A percentile compares a stretch with the other conserved stretches of the same genome.
Conservation (phyloP, 2,329 filamentous ascomycete genomes). For the Claviceps monticola region DNA sequence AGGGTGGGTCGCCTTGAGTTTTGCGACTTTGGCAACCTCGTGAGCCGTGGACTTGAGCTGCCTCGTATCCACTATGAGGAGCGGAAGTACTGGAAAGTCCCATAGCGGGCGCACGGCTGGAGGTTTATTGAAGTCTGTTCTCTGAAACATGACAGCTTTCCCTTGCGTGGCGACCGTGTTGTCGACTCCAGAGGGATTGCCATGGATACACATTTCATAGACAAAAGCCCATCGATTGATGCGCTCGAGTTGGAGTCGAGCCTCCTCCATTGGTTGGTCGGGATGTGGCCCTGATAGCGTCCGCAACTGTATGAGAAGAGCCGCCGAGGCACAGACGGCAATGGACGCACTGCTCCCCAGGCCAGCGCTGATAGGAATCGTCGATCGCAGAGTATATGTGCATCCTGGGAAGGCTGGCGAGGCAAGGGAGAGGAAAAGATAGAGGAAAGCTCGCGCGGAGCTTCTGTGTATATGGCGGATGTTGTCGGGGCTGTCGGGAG, state of each 20-base stretch:
- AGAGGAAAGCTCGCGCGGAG: conserved; percentile 77
- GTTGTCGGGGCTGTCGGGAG: conserved; percentile 48
- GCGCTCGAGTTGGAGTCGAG: conserved; percentile 78
- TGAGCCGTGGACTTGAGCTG: conserved; percentile 73
- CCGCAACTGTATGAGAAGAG: conserved; percentile 75
- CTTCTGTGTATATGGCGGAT: conserved; percentile 72
- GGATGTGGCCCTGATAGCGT: conserved; percentile 82
- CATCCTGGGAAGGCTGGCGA: conserved; percentile 66
- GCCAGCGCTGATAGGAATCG: conserved; percentile 83
- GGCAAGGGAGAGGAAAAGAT: conserved; percentile 80
- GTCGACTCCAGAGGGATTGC: conserved; percentile 90
- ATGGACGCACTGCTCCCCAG: conserved; percentile 92
- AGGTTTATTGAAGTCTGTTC: conserved; percentile 62
- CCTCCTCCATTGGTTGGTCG: conserved; percentile 78
- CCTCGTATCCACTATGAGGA: conserved; percentile 80
- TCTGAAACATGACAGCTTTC: conserved; percentile 84
- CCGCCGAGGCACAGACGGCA: conserved; percentile 73
- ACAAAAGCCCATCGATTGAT: conserved; percentile 99
- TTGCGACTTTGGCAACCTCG: conserved; percentile 77
- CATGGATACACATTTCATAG: conserved; percentile 92
- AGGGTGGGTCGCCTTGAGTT: conserved; percentile 57
- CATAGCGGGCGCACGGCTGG: conserved; percentile 64
- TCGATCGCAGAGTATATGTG: conserved; percentile 82
- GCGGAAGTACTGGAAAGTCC: conserved; percentile 81
- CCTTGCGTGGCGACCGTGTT: conserved; percentile 92